Evolutionary conservation across 2,329 filamentous ascomycete genomes (phyloP).

Genomic region (Colletotrichum eremochloae): DNA sequence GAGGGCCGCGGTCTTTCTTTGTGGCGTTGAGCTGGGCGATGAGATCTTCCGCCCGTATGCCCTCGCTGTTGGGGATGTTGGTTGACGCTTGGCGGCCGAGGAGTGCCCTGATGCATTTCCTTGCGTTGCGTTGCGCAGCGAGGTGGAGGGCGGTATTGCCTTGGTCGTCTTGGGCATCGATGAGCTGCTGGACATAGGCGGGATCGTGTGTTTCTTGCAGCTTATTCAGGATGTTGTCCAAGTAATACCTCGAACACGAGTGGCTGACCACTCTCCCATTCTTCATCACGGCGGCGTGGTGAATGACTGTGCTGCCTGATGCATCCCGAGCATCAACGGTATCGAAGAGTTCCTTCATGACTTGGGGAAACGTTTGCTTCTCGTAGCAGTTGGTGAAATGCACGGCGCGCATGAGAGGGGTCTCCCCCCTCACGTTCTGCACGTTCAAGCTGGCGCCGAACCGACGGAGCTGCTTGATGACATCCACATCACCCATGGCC

Average conservation of each 20-base stretch:
- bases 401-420: conserved; percentile 93
- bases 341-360: conserved; percentile 85
- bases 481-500: conserved; percentile 95
- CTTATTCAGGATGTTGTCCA: conserved; percentile 90
- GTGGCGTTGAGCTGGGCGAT: conserved; percentile 81
- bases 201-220: conserved; percentile 83
- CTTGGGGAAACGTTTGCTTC: conserved; percentile 87
- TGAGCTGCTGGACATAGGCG: conserved; percentile 80
- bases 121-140: conserved; percentile 84
- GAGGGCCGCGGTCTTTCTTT: conserved; percentile 73
- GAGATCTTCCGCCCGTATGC: conserved; percentile 86
- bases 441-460: conserved; percentile 82
- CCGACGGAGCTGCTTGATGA: conserved; percentile 87
- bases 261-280: conserved; percentile 85
- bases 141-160: conserved; percentile 88
- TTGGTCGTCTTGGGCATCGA: conserved; percentile 86
- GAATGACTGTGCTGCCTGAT: conserved; percentile 89
- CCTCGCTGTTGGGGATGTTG: conserved; percentile 84
- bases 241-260: conserved; percentile 91
- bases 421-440: conserved; percentile 82
- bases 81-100: conserved; percentile 85
- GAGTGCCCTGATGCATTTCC: conserved; percentile 88
- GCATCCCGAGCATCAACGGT: conserved; percentile 86
- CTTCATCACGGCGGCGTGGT: conserved; percentile 92
- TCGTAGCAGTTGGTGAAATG: conserved; percentile 98